phyloP scores from a whole-genome alignment of 1,284 basidiomycete species.

The Coniferiporia weirii region DNA sequence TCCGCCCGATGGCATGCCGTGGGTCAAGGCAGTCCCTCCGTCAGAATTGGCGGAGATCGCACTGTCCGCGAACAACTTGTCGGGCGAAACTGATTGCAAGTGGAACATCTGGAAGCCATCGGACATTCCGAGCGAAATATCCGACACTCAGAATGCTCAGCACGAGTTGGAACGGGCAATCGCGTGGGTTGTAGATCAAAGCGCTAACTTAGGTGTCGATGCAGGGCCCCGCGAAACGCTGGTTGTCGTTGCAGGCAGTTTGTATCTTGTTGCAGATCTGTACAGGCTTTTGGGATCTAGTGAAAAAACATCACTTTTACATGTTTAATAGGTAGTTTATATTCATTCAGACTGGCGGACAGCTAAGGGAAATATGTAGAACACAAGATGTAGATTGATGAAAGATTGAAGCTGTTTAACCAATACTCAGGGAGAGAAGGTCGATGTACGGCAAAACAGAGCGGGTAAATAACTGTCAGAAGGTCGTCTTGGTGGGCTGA shows the following conservation, averaged over 20 bases:
- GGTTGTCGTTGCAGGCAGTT: slow-evolving; percentile 17
- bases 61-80: slow-evolving; percentile 25
- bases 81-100: background rate
- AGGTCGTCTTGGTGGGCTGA: too few species aligned
- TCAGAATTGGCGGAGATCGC: slow-evolving; percentile 43
- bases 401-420: too few species aligned
- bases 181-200: slow-evolving; percentile 3
- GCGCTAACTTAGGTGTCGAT: background rate
- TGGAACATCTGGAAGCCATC: background rate
- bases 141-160: background rate
- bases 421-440: too few species aligned
- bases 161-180: slow-evolving; percentile 6
- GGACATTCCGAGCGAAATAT: background rate
- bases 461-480: too few species aligned
- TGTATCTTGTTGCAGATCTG: slow-evolving; percentile 18
- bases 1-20: slow-evolving; percentile 85
- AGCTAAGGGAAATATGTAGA: too few species aligned
- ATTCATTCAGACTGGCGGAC: too few species aligned
- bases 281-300: slow-evolving; percentile 7
- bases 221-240: background rate
- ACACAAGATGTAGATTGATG: too few species aligned
- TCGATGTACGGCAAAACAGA: too few species aligned
- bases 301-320: slow-evolving; percentile 31
- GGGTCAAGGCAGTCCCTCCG: slow-evolving; percentile 66
- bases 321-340: slow-evolving; percentile 10